phyloP scores from a whole-genome alignment of 2,329 filamentous ascomycete genomes.

The Aspergillus transmontanensis region DNA sequence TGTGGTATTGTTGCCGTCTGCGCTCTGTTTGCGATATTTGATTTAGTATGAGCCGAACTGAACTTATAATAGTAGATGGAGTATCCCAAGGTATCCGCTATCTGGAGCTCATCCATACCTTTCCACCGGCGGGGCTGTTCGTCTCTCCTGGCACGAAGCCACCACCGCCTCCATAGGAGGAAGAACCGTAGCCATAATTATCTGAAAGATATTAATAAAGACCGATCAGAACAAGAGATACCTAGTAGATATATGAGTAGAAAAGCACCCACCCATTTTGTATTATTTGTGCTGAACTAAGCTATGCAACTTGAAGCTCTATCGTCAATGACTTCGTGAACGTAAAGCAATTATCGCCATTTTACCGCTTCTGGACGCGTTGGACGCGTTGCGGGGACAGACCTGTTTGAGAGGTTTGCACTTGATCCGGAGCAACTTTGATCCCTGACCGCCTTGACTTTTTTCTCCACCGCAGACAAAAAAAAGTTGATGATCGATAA shows the following conservation, averaged over 20 bases:
- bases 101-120: slow-evolving; percentile 29
- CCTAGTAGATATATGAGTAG: too few species aligned
- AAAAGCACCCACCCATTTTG: not conserved
- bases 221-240: too few species aligned
- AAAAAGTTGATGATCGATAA: slow-evolving; percentile 17
- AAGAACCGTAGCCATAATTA: slow-evolving; percentile 53
- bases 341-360: slow-evolving; percentile 25
- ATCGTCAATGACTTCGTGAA: not conserved
- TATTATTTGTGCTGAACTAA: not conserved
- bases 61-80: not conserved
- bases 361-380: slow-evolving; percentile 46
- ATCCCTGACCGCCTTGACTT: slow-evolving; percentile 34
- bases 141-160: slow-evolving; percentile 61
- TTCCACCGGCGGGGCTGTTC: slow-evolving; percentile 51
- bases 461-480: slow-evolving; percentile 22
- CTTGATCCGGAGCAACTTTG: slow-evolving; percentile 15
- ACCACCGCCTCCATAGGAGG: slow-evolving; percentile 59
- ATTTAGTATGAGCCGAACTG: not conserved
- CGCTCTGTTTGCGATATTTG: slow-evolving; percentile 15
- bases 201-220: slow-evolving; percentile 27
- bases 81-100: not conserved
- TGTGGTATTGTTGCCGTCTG: slow-evolving; percentile 72
- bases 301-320: not conserved
- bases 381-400: slow-evolving; percentile 37
- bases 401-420: slow-evolving; percentile 23